Evolutionary conservation across 2,329 filamentous ascomycete species (phyloP).

Genomic region (Colletotrichum gloeosporioides): DNA sequence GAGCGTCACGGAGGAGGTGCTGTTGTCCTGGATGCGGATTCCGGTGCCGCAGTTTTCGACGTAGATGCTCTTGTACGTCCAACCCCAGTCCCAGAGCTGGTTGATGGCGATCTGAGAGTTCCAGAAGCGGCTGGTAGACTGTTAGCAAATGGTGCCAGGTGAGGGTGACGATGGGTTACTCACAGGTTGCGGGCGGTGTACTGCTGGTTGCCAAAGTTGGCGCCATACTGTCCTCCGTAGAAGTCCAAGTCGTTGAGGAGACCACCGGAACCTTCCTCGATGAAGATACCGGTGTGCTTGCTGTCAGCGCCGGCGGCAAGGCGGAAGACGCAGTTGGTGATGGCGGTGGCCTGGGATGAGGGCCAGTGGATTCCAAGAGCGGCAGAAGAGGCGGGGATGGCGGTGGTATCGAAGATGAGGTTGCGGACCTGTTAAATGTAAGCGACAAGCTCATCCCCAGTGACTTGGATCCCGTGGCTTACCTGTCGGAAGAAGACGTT

Average conservation of each 20-base stretch:
- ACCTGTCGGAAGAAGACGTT: constrained; percentile 67
- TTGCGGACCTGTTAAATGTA: constrained; percentile 41
- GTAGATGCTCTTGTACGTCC: constrained; percentile 71
- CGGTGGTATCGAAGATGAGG: constrained; percentile 60
- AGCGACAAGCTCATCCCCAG: fast-evolving
- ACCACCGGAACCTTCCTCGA: constrained; percentile 69
- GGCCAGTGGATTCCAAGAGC: constrained; percentile 71
- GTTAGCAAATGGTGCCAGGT: fast-evolving
- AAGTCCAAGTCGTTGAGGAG: constrained; percentile 74
- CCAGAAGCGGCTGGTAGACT: constrained; percentile 54
- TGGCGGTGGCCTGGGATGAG: constrained; percentile 66
- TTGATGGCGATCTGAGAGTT: constrained; percentile 69
- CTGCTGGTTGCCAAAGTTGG: constrained; percentile 68
- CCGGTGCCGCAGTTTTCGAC: constrained; percentile 70
- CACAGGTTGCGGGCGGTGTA: constrained; percentile 71
- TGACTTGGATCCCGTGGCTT: neutral
- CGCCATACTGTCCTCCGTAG: constrained; percentile 69
- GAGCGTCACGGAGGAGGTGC: constrained; percentile 77
- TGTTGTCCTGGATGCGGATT: constrained; percentile 68
- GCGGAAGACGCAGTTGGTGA: constrained; percentile 63
- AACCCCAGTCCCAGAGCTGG: constrained; percentile 80
- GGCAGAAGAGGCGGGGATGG: constrained; percentile 47
- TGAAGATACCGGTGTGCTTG: constrained; percentile 63
- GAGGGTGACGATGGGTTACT: fast-evolving
- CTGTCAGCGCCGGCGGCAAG: constrained; percentile 52